Conservation (phyloP, 2,329 filamentous ascomycete genomes). For the Annulohypoxylon truncatum region DNA sequence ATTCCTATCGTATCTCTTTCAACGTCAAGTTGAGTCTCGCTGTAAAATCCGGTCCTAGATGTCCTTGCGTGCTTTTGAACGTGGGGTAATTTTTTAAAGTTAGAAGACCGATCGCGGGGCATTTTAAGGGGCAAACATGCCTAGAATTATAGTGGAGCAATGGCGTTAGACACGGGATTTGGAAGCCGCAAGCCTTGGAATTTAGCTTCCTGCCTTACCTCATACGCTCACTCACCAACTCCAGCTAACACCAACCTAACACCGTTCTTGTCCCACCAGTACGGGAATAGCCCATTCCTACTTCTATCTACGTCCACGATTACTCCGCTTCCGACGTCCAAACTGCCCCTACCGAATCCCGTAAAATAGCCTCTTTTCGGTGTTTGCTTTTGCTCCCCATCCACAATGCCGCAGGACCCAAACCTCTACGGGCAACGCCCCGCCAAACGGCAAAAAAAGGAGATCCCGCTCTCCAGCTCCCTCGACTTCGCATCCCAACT, state of each 20-base stretch:
- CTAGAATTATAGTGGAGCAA: constrained; percentile 26
- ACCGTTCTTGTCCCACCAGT: not conserved
- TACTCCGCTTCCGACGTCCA: not conserved
- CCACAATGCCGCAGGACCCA: constrained; percentile 71
- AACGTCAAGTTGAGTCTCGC: not conserved
- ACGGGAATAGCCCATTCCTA: constrained; percentile 21
- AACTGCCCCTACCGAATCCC: not conserved
- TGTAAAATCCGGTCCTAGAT: not conserved
- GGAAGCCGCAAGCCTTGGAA: constrained; percentile 8
- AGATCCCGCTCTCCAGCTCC: constrained; percentile 76
- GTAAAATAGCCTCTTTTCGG: not conserved
- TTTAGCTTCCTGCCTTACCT: not conserved
- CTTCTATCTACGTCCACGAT: constrained; percentile 1
- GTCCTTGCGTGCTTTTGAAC: constrained; percentile 23
- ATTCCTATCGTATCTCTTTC: constrained; percentile 29
- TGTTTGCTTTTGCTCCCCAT: constrained; percentile 1
- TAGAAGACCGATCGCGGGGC: constrained; percentile 48
- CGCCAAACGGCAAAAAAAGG: constrained; percentile 75
- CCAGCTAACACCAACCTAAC: not conserved
- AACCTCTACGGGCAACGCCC: constrained; percentile 82
- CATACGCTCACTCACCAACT: not conserved
- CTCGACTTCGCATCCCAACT: constrained; percentile 92
- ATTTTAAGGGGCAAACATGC: constrained; percentile 23
- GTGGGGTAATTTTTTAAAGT: constrained; percentile 42
- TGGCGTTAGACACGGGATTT: not conserved